phyloP scores from a whole-genome alignment of 257 asterid species.

The Solanum sitiens region DNA sequence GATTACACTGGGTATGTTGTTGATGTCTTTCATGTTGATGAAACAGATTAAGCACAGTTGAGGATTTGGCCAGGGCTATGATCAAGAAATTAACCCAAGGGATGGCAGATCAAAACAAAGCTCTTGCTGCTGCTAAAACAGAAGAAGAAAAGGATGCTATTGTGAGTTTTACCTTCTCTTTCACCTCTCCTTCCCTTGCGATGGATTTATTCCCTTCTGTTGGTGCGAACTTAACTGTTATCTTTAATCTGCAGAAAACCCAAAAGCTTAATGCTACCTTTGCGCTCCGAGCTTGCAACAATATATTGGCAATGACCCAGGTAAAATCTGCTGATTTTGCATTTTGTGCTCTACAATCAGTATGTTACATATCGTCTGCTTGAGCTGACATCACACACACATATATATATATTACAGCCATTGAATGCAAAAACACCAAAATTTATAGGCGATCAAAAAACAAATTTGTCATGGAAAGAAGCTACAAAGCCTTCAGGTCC shows the following conservation, averaged over 20 bases:
- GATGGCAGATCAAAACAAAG: constrained; percentile 86
- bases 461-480: constrained; percentile 90
- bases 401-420: constrained; percentile 28
- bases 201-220: background rate
- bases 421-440: constrained; percentile 86
- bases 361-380: background rate
- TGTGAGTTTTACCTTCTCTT: constrained; percentile 36
- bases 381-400: background rate
- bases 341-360: background rate
- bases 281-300: constrained; percentile 78
- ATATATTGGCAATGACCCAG: constrained; percentile 70
- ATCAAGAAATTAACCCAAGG: constrained; percentile 88
- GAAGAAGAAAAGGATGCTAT: constrained; percentile 67
- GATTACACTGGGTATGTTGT: background rate
- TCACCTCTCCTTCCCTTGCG: background rate
- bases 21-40: constrained; percentile 13
- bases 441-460: constrained; percentile 69
- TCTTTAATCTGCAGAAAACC: constrained; percentile 51
- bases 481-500: constrained; percentile 33
- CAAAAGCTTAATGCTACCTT: constrained; percentile 79
- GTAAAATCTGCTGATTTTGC: constrained; percentile 19
- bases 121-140: constrained; percentile 77
- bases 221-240: background rate
- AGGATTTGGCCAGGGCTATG: constrained; percentile 74
- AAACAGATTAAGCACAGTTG: constrained; percentile 68